Evolutionary conservation across 1,139 yeast genomes (phyloP), one percentile per base, ranked within the genome.

Genomic region (Yamadazyma dushanensis): DNA sequence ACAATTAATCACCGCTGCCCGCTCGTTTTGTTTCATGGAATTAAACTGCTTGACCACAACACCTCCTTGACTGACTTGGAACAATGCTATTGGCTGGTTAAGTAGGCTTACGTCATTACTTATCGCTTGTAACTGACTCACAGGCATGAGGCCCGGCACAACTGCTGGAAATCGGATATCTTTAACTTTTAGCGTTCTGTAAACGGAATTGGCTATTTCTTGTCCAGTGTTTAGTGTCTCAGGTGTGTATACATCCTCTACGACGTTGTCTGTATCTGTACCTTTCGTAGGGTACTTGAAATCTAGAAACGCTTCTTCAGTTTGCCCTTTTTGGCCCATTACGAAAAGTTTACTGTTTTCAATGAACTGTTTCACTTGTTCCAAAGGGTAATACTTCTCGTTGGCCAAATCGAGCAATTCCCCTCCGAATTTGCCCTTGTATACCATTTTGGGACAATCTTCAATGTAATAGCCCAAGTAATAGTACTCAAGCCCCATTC

Each of bases 391-490:
- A 52, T 67, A 81, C 8, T 59, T 53, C 35, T 70, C 68, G 34
- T 65, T 72, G 40, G 68, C 61, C 10, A 78, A 53, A 50, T 84
- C 89, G 29, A 82, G 57, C 2, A 84, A 47, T 43, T 83, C 84
- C 3, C 90, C 92, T 0, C 90, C 90, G 56, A 83, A 88, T 41
- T 79, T 75, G 26, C 74, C 80, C 59, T 90, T 90, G 56, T 90
- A 90, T 28, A 65, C 68, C 96, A 90, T 88, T 54, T 90, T 90
- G 2, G 65, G 68, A 56, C 96, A 86, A 48, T 82, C 88, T 5
- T 80, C 80, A 31, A 88, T 79, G 53, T 82, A 89, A 49, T 78
- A 86, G 0, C 94, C 97, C 61, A 88, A 57, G 49, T 83, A 83
- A 52, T 84, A 83, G 54, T 72, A 77, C 1, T 72, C 68, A 26